phyloP scores from a whole-genome alignment of 495 filamentous ascomycete genomes.

The Tuber aestivum region DNA sequence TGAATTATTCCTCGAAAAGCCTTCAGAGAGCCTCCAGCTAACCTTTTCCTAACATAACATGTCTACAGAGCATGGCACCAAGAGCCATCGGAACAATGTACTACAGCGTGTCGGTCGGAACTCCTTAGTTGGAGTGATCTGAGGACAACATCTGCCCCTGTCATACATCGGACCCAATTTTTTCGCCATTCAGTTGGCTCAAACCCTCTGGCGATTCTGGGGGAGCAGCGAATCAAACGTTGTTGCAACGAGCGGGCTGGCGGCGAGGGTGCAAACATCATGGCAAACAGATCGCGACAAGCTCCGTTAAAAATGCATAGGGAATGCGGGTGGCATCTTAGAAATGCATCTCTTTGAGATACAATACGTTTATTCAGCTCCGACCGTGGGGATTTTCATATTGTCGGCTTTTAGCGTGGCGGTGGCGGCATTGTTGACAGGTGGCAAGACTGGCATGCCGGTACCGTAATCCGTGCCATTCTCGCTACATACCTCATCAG shows the following conservation, averaged over 20 bases:
- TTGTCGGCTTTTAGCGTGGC: neutral
- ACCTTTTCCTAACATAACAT: neutral
- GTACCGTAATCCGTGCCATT: neutral
- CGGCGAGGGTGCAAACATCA: conserved; percentile 8
- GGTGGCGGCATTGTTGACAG: neutral
- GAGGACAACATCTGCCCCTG: neutral
- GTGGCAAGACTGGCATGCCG: neutral
- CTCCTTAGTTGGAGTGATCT: conserved; percentile 16
- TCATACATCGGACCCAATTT: conserved; percentile 2
- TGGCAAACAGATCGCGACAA: conserved; percentile 21
- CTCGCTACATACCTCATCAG: conserved; percentile 1
- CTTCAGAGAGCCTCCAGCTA: conserved; percentile 16
- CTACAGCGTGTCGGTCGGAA: conserved; percentile 12
- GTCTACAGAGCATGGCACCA: neutral
- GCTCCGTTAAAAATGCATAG: neutral
- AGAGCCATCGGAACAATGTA: neutral
- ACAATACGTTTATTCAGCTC: neutral
- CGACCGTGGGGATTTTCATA: neutral
- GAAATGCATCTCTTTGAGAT: neutral
- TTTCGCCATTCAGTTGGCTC: conserved; percentile 13
- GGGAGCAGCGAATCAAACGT: conserved; percentile 24
- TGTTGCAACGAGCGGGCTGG: conserved; percentile 17
- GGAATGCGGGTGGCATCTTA: neutral
- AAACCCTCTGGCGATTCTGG: conserved; percentile 10
- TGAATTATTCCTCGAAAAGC: conserved; percentile 1